Evolutionary conservation across 305 asterid genomes (phyloP).

Genomic region (Ilex paraguariensis): DNA sequence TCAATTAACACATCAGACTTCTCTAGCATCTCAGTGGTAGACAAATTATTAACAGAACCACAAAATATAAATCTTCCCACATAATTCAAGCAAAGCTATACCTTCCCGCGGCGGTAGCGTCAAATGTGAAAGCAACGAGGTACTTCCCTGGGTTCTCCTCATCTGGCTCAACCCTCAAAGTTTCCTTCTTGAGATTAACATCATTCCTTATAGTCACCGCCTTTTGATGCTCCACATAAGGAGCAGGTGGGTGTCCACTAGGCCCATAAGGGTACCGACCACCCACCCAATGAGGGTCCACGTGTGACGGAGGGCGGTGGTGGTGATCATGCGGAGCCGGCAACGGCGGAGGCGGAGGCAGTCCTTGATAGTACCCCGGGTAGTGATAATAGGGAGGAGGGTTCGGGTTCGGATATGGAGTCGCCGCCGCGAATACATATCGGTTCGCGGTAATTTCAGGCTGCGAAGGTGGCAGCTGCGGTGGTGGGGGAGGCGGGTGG

Average conservation of each 20-base stretch:
- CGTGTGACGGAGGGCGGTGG: slow-evolving; percentile 48
- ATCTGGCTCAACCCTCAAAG: slow-evolving; percentile 76
- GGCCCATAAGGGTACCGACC: slow-evolving; percentile 75
- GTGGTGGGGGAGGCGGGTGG: slow-evolving; percentile 75
- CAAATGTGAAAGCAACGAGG: slow-evolving; percentile 84
- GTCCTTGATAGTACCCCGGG: slow-evolving; percentile 66
- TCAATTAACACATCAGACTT: not conserved
- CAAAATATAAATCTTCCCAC: no score
- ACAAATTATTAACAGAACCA: no score
- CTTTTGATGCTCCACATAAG: slow-evolving; percentile 93
- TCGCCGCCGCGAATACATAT: slow-evolving; percentile 94
- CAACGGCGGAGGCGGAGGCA: slow-evolving; percentile 49
- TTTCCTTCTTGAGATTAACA: slow-evolving; percentile 92
- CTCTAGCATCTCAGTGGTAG: not conserved
- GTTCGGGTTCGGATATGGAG: slow-evolving; percentile 81
- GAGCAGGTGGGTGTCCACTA: slow-evolving; percentile 56
- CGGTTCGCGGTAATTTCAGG: slow-evolving; percentile 78
- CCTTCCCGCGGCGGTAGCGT: slow-evolving; percentile 95
- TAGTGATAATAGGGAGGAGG: slow-evolving; percentile 78
- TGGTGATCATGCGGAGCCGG: slow-evolving; percentile 86
- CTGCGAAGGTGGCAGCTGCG: slow-evolving; percentile 36
- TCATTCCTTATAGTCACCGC: slow-evolving; percentile 95
- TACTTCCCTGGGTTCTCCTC: slow-evolving; percentile 74
- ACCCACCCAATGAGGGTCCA: slow-evolving; percentile 52
- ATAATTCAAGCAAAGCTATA: slow-evolving; percentile 10